phyloP scores from a whole-genome alignment of 257 asterid genomes.

The Nicotiana sylvestris region DNA sequence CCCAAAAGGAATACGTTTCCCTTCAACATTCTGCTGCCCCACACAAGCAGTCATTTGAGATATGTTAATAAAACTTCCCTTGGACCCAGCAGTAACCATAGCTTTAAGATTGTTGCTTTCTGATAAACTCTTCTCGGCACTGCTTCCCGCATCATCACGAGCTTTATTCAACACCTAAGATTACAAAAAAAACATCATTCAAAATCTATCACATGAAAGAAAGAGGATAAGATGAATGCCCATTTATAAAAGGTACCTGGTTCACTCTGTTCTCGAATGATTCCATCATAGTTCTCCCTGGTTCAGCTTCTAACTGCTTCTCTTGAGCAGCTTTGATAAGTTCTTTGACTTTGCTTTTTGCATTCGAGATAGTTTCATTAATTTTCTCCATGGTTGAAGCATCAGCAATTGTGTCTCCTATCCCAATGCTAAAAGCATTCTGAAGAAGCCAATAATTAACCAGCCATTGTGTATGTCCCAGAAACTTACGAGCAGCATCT shows the following conservation, averaged over 20 bases:
- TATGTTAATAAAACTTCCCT: slow-evolving; percentile 97
- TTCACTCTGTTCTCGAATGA: slow-evolving; percentile 96
- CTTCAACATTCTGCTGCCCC: slow-evolving; percentile 99
- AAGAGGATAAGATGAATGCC: neutral
- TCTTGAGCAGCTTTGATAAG: slow-evolving; percentile 72
- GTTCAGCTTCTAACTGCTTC: slow-evolving; percentile 90
- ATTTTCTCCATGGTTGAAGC: slow-evolving; percentile 85
- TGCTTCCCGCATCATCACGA: slow-evolving; percentile 99
- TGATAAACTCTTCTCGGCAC: slow-evolving; percentile 95
- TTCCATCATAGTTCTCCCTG: slow-evolving; percentile 97
- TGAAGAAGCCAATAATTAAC: slow-evolving; percentile 99
- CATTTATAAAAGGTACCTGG: slow-evolving; percentile 46
- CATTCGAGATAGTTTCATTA: slow-evolving; percentile 73
- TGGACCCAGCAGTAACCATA: slow-evolving; percentile 99
- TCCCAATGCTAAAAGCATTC: slow-evolving; percentile 92
- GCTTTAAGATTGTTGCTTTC: slow-evolving; percentile 98
- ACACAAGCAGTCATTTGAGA: slow-evolving; percentile 99
- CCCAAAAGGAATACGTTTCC: slow-evolving; percentile 97
- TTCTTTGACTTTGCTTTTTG: slow-evolving; percentile 85
- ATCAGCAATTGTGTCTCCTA: slow-evolving; percentile 99
- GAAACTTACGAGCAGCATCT: slow-evolving; percentile 96
- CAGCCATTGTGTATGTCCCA: slow-evolving; percentile 99
- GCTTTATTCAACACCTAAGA: slow-evolving; percentile 97
- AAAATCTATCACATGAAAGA: neutral
- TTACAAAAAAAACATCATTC: slow-evolving; percentile 16